Evolutionary conservation across 257 asterid genomes (phyloP).

Genomic region (Nyctanthes arbortristis): DNA sequence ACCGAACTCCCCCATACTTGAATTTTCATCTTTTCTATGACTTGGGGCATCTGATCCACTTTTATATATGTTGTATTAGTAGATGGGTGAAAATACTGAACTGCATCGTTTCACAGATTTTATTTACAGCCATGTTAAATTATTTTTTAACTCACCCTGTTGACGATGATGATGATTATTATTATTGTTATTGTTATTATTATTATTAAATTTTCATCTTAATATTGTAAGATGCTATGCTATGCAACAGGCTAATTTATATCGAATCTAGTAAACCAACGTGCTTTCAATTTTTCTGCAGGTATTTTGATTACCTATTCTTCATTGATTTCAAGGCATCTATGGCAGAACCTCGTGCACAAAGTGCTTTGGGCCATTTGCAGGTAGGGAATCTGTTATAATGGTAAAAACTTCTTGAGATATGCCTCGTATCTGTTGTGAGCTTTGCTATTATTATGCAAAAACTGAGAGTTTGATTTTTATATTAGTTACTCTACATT

Average conservation of each 20-base stretch:
- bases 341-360: conserved; percentile 57
- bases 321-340: conserved; percentile 67
- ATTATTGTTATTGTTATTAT: too few relatives aligned
- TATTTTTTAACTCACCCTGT: too few relatives aligned
- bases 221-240: too few relatives aligned
- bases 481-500: background rate
- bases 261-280: too few relatives aligned
- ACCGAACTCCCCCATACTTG: background rate
- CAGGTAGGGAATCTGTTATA: conserved; percentile 24
- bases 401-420: background rate
- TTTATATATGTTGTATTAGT: too few relatives aligned
- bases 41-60: background rate
- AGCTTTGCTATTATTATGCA: background rate
- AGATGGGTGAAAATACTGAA: too few relatives aligned
- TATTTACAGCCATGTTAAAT: too few relatives aligned
- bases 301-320: conserved; percentile 55
- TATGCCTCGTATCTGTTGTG: background rate
- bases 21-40: background rate
- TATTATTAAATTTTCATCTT: too few relatives aligned
- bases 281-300: conserved; percentile 20
- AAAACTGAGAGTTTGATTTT: background rate
- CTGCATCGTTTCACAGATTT: too few relatives aligned
- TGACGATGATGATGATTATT: too few relatives aligned
- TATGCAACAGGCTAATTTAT: too few relatives aligned
- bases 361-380: conserved; percentile 48